Base-by-base conservation (phyloP, 176 grass and related monocot genomes). In the Microstegium vimineum region DNA sequence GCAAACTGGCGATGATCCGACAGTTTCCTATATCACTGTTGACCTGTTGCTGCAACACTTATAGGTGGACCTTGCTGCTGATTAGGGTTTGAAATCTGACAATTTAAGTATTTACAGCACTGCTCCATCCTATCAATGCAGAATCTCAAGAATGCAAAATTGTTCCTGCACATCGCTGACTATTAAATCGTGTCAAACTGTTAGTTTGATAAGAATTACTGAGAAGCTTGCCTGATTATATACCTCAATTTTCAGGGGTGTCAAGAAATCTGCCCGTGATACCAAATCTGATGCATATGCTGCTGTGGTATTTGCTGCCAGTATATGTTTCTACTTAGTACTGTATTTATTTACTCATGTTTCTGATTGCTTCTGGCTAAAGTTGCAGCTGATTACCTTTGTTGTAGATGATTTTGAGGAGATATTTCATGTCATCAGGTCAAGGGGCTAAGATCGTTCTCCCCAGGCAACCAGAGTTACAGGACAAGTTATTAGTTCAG, bases 201-300 rank as follows among this genome's bases (percentile, higher is more conserved):
- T 66, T 83, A 73, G 4, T 57, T 78, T 7, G 17, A 15, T 33
- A 57, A 57, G 10, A 69, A 10, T 62, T 31, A 74, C 16, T 15
- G 14, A 68, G 66, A 72, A 40, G 9, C 61, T 81, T 42, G 20
- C 25, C 51, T 61, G 38, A 42, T 6, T 85, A 16, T 63, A 14
- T 37, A 59, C 8, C 23, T 52, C 62, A 61, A 57, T 20, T 82
- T 91, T n/a, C 90, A 94, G 92, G 36, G 88, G 92, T 51, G 62
- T 98, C 26, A 98, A 87, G 79, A 88, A 49, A 66, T 90, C 88
- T 69, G 61, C 84, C 9, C 82, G 95, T 40, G 84, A 75, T 71
- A 62, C 62, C 72, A 88, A 98, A 84, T 93, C 89, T 7, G 95
- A 98, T 59, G 90, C 90, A 16, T 94, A 98, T 85, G 88, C 95